Conservation (phyloP, 495 filamentous ascomycete genomes). For the Pyrenopolyporus hunteri region DNA sequence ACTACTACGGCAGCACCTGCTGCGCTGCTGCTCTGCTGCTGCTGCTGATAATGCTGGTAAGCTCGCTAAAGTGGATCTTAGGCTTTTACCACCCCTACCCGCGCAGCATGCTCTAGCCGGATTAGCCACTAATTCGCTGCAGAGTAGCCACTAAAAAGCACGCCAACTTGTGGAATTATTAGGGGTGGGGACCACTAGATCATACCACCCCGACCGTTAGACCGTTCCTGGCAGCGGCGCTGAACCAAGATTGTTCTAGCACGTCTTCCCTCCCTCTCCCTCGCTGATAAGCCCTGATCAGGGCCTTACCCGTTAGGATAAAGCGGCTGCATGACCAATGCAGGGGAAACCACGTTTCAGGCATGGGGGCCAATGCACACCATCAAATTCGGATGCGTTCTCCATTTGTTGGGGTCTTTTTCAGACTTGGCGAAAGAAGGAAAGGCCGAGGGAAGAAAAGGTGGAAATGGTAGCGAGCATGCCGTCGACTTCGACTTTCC, state of each 20-base stretch:
- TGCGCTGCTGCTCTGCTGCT: too few species aligned
- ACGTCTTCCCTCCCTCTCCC: constrained; percentile 4
- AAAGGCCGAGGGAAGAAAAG: not conserved
- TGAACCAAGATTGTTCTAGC: constrained; percentile 22
- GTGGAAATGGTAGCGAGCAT: not conserved
- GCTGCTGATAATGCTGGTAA: too few species aligned
- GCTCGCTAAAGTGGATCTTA: not conserved
- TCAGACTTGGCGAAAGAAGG: constrained; percentile 1
- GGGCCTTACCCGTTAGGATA: constrained; percentile 28
- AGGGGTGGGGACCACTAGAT: not conserved
- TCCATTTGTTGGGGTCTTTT: constrained; percentile 2
- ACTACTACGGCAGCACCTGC: not conserved
- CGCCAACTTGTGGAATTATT: constrained; percentile 10
- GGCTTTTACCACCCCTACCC: constrained; percentile 11
- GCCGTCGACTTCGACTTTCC: too few species aligned
- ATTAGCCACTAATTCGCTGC: constrained; percentile 13
- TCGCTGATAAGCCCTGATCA: constrained; percentile 3
- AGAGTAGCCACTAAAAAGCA: constrained; percentile 25
- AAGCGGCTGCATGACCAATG: constrained; percentile 31
- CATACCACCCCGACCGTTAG: not conserved
- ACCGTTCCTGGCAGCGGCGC: constrained; percentile 8
- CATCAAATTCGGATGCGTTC: constrained; percentile 1
- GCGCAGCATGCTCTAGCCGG: constrained; percentile 18
- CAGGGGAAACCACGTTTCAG: constrained; percentile 38
- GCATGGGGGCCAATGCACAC: constrained; percentile 19